phyloP scores from a whole-genome alignment of 2,329 filamentous ascomycete species.

The Trichoderma sp. region DNA sequence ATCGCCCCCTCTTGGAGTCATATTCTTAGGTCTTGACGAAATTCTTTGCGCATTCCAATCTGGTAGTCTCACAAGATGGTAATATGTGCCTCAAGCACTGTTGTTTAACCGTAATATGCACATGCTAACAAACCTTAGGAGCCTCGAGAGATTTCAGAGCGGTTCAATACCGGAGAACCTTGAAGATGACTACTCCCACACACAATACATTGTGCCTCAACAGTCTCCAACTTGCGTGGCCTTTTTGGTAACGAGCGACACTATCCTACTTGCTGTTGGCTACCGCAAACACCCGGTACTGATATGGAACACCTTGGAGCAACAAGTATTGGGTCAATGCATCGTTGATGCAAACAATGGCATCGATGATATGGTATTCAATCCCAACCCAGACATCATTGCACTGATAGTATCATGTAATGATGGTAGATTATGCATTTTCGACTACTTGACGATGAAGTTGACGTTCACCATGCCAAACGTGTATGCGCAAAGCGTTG shows the following conservation, averaged over 20 bases:
- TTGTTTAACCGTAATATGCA: not conserved
- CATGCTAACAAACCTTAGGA: not conserved
- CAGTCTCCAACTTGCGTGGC: not conserved
- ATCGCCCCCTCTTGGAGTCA: not conserved
- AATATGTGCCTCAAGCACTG: not conserved
- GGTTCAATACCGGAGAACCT: not conserved
- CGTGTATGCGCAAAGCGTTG: not conserved
- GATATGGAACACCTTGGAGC: not conserved
- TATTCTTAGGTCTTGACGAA: not conserved
- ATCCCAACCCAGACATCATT: not conserved
- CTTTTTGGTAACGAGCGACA: not conserved
- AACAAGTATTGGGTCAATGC: not conserved
- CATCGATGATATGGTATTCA: conserved; percentile 5
- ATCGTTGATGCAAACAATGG: conserved; percentile 1
- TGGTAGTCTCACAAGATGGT: not conserved
- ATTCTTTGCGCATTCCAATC: not conserved
- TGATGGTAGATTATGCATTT: conserved; percentile 4
- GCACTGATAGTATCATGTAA: not conserved
- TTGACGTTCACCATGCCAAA: not conserved
- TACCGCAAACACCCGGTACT: not conserved
- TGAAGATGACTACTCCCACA: not conserved
- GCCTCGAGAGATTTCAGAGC: not conserved
- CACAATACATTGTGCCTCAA: not conserved
- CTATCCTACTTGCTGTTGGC: not conserved
- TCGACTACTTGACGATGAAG: not conserved